Conservation (phyloP, 495 filamentous ascomycete species). For the Aspergillus steynii region DNA sequence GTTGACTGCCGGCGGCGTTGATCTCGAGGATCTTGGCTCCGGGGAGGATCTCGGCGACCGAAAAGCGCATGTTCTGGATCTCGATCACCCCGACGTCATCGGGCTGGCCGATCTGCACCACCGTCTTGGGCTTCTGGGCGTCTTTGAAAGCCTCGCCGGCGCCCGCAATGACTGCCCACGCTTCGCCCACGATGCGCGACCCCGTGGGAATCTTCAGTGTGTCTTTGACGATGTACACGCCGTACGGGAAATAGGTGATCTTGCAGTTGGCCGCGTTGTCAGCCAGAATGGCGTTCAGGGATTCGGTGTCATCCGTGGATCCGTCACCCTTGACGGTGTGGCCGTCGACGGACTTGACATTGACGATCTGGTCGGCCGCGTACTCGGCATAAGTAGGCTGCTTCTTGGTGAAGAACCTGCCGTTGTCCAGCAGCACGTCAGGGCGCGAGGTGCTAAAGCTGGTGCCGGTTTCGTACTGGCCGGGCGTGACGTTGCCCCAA, state of each 20-base stretch:
- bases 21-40: slow-evolving; percentile 52
- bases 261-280: slow-evolving; percentile 48
- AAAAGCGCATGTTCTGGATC: slow-evolving; percentile 59
- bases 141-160: slow-evolving; percentile 55
- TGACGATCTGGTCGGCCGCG: slow-evolving; percentile 41
- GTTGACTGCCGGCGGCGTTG: slow-evolving; percentile 48
- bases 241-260: slow-evolving; percentile 60
- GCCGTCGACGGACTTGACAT: slow-evolving; percentile 47
- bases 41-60: slow-evolving; percentile 50
- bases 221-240: slow-evolving; percentile 58
- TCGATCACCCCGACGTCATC: slow-evolving; percentile 59
- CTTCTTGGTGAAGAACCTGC: slow-evolving; percentile 33
- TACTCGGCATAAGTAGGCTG: slow-evolving; percentile 55
- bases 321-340: slow-evolving; percentile 42
- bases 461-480: slow-evolving; percentile 29
- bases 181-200: slow-evolving; percentile 57
- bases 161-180: slow-evolving; percentile 50
- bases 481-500: slow-evolving; percentile 38
- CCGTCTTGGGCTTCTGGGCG: slow-evolving; percentile 46
- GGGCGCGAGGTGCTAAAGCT: slow-evolving; percentile 24
- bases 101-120: slow-evolving; percentile 58
- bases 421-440: slow-evolving; percentile 20
- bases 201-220: slow-evolving; percentile 58
- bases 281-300: slow-evolving; percentile 53
- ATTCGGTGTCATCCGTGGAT: slow-evolving; percentile 42